Conservation (phyloP, 148 eudicot genomes). For the Silene conica region DNA sequence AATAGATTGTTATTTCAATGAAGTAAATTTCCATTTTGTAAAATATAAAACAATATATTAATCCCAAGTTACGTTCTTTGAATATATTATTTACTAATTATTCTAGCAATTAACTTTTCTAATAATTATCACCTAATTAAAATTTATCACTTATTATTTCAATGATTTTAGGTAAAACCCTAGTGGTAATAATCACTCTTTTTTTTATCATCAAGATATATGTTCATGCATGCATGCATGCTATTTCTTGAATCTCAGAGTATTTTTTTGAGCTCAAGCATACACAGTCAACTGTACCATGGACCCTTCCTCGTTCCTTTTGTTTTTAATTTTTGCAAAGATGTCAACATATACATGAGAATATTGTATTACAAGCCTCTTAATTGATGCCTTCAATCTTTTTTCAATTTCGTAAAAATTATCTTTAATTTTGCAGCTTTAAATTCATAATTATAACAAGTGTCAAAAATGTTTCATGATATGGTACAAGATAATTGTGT, state of each 20-base stretch:
- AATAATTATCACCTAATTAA: no score
- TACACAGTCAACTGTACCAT: constrained; percentile 21
- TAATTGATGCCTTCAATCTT: constrained; percentile 13
- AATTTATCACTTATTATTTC: no score
- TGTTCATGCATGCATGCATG: neutral
- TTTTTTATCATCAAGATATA: no score
- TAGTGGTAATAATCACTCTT: no score
- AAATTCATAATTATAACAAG: neutral
- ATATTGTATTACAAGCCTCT: constrained; percentile 29
- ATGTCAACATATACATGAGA: constrained; percentile 6
- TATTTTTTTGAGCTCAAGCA: constrained; percentile 20
- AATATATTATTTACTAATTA: no score
- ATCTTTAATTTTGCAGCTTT: neutral
- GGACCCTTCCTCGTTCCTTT: constrained; percentile 15
- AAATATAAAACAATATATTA: no score
- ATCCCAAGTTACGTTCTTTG: no score
- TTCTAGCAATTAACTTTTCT: no score
- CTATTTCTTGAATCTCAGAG: constrained; percentile 23
- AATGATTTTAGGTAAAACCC: no score
- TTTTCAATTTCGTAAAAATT: neutral
- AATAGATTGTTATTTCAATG: no score
- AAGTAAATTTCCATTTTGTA: no score
- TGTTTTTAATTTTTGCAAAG: constrained; percentile 19
- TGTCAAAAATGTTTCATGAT: neutral
- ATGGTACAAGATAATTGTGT: neutral